Conservation (phyloP, 306 rosid species). For the Citrullus amarus region DNA sequence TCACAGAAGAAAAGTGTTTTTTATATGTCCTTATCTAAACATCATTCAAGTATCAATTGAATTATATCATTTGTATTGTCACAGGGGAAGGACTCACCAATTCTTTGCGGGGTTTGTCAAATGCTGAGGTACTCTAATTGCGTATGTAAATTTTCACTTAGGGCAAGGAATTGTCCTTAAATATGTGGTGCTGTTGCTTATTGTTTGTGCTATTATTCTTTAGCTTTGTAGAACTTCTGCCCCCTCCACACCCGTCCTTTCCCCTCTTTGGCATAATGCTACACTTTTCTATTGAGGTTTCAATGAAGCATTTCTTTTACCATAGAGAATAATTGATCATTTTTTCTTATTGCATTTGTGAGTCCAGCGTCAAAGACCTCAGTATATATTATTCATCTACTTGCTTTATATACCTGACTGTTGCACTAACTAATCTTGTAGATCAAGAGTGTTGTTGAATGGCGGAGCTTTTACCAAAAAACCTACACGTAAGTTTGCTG, state of each 20-base stretch:
- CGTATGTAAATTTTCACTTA: neutral
- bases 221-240: neutral
- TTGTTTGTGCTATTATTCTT: neutral
- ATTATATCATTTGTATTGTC: conserved; percentile 11
- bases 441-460: conserved; percentile 88
- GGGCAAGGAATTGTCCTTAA: neutral
- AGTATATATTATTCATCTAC: neutral
- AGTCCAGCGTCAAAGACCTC: neutral
- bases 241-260: neutral
- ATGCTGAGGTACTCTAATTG: conserved; percentile 47
- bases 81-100: conserved; percentile 91
- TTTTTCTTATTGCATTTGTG: neutral
- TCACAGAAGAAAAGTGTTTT: neutral
- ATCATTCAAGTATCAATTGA: neutral
- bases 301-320: neutral
- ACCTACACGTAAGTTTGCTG: conserved; percentile 56
- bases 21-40: neutral
- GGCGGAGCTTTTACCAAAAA: conserved; percentile 78
- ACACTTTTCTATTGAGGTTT: neutral
- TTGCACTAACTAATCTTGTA: conserved; percentile 19
- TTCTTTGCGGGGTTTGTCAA: conserved; percentile 66
- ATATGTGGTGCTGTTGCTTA: neutral
- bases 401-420: neutral
- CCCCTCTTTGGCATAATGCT: neutral
- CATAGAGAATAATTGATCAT: neutral